A percentile compares a stretch with the other conserved stretches of the same genome.
Conservation (phyloP, 2,329 filamentous ascomycete species). For the Ceratocystis destructans region DNA sequence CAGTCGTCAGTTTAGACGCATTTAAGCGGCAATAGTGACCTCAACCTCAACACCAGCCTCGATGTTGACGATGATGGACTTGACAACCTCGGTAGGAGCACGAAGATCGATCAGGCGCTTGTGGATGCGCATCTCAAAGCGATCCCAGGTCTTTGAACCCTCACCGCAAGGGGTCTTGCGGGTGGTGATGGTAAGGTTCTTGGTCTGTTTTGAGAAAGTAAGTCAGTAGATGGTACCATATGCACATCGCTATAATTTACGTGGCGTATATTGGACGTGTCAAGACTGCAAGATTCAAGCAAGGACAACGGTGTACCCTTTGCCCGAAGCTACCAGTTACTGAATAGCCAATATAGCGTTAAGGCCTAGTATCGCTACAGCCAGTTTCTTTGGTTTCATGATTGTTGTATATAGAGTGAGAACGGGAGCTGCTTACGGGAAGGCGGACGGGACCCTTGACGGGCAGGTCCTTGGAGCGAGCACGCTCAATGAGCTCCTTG, state of each 20-base stretch:
- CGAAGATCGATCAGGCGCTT: conserved; percentile 97
- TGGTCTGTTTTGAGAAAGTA: conserved; percentile 50
- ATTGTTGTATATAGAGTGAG: neutral
- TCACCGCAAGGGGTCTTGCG: conserved; percentile 99
- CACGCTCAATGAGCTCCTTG: conserved; percentile 94
- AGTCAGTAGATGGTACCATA: conserved; percentile 1
- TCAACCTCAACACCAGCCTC: conserved; percentile 88
- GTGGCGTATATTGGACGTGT: too few species aligned
- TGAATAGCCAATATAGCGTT: neutral
- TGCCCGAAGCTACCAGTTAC: neutral
- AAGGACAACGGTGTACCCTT: too few species aligned
- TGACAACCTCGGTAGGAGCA: conserved; percentile 94
- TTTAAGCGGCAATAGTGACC: conserved; percentile 78
- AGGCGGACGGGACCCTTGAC: conserved; percentile 98
- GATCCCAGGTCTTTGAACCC: conserved; percentile 99
- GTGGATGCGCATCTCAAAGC: conserved; percentile 98
- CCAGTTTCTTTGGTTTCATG: neutral
- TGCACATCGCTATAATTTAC: too few species aligned
- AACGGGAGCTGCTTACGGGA: conserved; percentile 20
- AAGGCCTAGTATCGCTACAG: neutral
- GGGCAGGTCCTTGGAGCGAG: conserved; percentile 94
- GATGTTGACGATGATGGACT: conserved; percentile 94
- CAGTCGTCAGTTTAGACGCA: conserved; percentile 12
- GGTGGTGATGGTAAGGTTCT: conserved; percentile 92
- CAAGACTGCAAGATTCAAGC: neutral